Evolutionary conservation across 148 eudicot species (phyloP).

Genomic region (Chenopodium berlandieri): DNA sequence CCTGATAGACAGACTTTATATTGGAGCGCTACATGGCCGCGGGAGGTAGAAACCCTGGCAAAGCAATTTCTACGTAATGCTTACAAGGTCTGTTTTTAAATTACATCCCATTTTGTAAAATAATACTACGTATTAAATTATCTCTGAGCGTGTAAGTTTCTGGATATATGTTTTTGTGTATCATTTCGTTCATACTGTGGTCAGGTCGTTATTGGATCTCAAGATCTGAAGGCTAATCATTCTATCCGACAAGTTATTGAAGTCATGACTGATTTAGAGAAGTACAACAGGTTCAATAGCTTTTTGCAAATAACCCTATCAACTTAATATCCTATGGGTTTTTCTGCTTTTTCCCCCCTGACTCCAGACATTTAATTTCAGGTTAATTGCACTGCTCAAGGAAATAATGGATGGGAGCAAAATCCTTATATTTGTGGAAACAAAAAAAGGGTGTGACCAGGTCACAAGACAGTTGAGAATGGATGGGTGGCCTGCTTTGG

Average conservation of each 20-base stretch:
- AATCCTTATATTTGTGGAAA: constrained; percentile 86
- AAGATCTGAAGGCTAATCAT: constrained; percentile 86
- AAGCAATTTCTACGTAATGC: constrained; percentile 86
- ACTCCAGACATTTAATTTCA: constrained; percentile 26
- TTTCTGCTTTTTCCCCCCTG: constrained; percentile 1
- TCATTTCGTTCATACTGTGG: background rate
- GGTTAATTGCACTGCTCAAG: constrained; percentile 80
- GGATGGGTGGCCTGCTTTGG: constrained; percentile 99
- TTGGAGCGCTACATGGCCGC: constrained; percentile 99
- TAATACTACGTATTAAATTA: too few relatives aligned
- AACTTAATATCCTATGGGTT: background rate
- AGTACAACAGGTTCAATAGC: constrained; percentile 71
- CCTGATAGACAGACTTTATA: constrained; percentile 97
- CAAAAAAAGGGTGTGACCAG: constrained; percentile 98
- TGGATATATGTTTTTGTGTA: background rate
- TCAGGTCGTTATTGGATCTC: constrained; percentile 84
- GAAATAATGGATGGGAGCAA: constrained; percentile 87
- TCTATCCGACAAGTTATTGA: constrained; percentile 90
- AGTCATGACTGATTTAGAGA: constrained; percentile 80
- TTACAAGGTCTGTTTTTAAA: constrained; percentile 61
- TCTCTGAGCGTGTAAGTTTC: too few relatives aligned
- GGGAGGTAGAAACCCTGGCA: constrained; percentile 88
- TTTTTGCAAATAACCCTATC: background rate
- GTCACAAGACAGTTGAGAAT: constrained; percentile 90
- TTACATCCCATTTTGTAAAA: background rate